Evolutionary conservation across 2,329 filamentous ascomycete genomes (phyloP), one percentile per base, ranked within the genome.

Genomic region (Cercospora brassicicola): DNA sequence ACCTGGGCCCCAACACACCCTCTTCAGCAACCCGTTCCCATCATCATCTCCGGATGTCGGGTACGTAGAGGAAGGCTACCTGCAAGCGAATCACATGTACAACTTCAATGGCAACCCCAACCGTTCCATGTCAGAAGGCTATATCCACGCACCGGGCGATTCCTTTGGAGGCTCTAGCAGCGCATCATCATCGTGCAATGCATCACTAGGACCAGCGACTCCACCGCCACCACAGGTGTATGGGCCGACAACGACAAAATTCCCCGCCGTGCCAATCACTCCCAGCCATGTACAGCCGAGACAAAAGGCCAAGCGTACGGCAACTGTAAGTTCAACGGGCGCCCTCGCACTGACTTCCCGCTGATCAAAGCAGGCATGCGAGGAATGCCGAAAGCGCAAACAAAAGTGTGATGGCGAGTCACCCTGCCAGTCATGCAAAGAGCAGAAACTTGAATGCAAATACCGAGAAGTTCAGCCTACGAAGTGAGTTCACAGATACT

Each of bases 231-330:
- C 67, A 18, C 67, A 64, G 8, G 18, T 59, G 5, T 66, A 57
- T 36, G 64, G 62, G 1, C 67, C 67, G 3, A 64, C 51, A 8
- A 59, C 39, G 59, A 67, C 65, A 23, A 73, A 73, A 48, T 73
- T 68, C 31, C 68, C 71, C 28, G 69, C 71, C 15, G 70, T 73
- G 3, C 69, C 71, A 7, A 73, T 73, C 45, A 73, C 69, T 10
- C 71, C 70, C 1, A 73, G 71, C 64, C 70, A 68, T 56, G 60
- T 59, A 26, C 62, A 69, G 31, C 69, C 71, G 61, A 64, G 71
- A 66, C 71, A 73, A 51, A 73, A 73, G 64, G 71, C 71, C n/a
- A 73, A 73, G 65, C 70, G 71, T 4, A 73, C 71, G n/a, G 71
- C 69, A 36, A 72, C 69, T 42, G 71, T 73, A 28, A 68, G 71